phyloP scores from a whole-genome alignment of 2,329 filamentous ascomycete genomes.

The Ceratocystis ficicola region DNA sequence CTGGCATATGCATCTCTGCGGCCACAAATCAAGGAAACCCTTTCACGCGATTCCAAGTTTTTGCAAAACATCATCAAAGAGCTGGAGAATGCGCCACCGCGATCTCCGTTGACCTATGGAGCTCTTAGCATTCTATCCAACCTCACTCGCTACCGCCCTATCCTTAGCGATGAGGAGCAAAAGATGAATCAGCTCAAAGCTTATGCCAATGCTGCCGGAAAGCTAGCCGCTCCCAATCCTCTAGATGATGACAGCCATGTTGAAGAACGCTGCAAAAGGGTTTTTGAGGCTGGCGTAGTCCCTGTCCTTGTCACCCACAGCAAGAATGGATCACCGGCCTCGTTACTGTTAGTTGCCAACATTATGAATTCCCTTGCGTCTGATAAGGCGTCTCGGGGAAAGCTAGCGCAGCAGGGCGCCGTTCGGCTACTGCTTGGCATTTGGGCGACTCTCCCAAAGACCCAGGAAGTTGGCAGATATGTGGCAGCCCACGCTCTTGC shows the following conservation, averaged over 20 bases:
- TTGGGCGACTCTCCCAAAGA: conserved; percentile 48
- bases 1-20: conserved; percentile 84
- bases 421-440: conserved; percentile 69
- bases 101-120: conserved; percentile 68
- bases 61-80: conserved; percentile 56
- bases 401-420: conserved; percentile 85
- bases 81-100: conserved; percentile 45
- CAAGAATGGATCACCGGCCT: conserved; percentile 58
- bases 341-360: conserved; percentile 58
- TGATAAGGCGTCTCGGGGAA: conserved; percentile 59
- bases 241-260: conserved; percentile 69
- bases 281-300: conserved; percentile 68
- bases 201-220: conserved; percentile 76
- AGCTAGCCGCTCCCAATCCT: conserved; percentile 47
- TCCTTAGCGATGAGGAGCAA: conserved; percentile 77
- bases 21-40: conserved; percentile 68
- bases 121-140: conserved; percentile 77
- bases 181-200: conserved; percentile 85
- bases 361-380: conserved; percentile 69
- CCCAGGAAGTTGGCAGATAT: conserved; percentile 37
- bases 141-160: conserved; percentile 66
- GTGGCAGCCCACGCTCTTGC: conserved; percentile 69
- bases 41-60: conserved; percentile 56
- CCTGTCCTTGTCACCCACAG: conserved; percentile 65
- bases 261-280: conserved; percentile 56